Conservation (phyloP, 2,329 filamentous ascomycete genomes). For the Exophiala phaeomuriformis region DNA sequence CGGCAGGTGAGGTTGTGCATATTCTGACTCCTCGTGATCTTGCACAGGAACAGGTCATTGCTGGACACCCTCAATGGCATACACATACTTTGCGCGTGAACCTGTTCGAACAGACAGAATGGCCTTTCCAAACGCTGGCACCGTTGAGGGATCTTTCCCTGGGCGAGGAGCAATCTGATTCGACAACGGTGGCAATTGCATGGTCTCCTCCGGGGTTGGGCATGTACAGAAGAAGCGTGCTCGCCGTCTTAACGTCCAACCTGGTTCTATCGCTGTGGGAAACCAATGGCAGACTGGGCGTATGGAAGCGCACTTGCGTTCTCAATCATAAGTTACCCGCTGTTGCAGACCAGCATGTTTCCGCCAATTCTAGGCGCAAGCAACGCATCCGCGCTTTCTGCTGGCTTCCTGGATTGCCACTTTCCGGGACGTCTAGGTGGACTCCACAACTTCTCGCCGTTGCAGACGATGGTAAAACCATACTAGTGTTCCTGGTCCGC, state of each 20-base stretch:
- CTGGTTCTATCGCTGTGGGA: slow-evolving; percentile 52
- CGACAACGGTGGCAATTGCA: slow-evolving; percentile 42
- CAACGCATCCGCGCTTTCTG: slow-evolving; percentile 36
- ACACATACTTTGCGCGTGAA: slow-evolving; percentile 43
- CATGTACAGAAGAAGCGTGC: slow-evolving; percentile 46
- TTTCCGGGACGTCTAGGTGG: slow-evolving; percentile 27
- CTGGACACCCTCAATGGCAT: slow-evolving; percentile 31
- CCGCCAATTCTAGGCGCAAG: slow-evolving; percentile 28
- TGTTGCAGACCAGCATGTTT: slow-evolving; percentile 12
- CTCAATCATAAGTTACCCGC: slow-evolving; percentile 44
- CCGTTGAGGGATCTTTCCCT: slow-evolving; percentile 46
- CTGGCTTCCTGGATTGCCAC: slow-evolving; percentile 31
- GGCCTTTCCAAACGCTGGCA: slow-evolving; percentile 41
- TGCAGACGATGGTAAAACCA: slow-evolving; percentile 32
- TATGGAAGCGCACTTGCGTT: slow-evolving; percentile 49
- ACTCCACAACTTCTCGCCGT: slow-evolving; percentile 34
- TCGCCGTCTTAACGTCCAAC: slow-evolving; percentile 52
- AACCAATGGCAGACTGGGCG: slow-evolving; percentile 38
- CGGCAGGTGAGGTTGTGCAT: slow-evolving; percentile 49
- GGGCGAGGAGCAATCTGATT: slow-evolving; percentile 52
- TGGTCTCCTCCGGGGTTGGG: slow-evolving; percentile 54
- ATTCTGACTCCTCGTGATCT: slow-evolving; percentile 38
- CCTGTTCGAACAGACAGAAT: slow-evolving; percentile 47
- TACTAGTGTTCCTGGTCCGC: slow-evolving; percentile 13
- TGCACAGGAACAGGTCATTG: slow-evolving; percentile 19